Percentiles rank a stretch among this genome's conserved stretches.
These are phyloP conservation scores for Colletotrichum tofieldiae DNA, from an alignment of 2,329 filamentous ascomycete genomes.

Conservation along the genomic window DNA sequence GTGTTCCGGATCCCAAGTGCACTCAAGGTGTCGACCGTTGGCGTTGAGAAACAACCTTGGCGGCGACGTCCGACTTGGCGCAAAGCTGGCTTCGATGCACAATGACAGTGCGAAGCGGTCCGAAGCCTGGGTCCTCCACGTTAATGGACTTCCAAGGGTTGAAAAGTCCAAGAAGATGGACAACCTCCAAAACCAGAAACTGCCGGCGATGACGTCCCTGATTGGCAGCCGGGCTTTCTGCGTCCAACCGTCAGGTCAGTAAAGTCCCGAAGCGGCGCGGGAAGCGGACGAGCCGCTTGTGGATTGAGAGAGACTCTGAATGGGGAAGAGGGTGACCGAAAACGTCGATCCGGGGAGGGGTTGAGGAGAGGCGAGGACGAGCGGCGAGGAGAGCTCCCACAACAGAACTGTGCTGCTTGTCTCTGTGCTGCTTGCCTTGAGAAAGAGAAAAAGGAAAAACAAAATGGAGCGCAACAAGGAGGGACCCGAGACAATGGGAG, in stretches of 20 bases:
- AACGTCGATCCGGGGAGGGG: conserved; percentile 31
- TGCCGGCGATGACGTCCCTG: conserved; percentile 34
- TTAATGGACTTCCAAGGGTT: neutral
- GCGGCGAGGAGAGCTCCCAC: neutral
- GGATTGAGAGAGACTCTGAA: conserved; percentile 22
- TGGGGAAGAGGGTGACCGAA: conserved; percentile 35
- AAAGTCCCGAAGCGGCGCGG: conserved; percentile 35
- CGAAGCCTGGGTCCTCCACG: conserved; percentile 15
- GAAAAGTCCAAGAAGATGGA: conserved; percentile 7
- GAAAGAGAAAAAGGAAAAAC: conserved; percentile 2
- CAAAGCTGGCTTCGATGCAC: neutral
- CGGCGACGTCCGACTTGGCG: neutral
- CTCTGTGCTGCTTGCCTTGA: too few relatives aligned
- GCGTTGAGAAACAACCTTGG: conserved; percentile 2
- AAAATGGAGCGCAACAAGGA: conserved; percentile 29
- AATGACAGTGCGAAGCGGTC: conserved; percentile 4
- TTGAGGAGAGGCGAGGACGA: conserved; percentile 25
- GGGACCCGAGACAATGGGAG: conserved; percentile 36
- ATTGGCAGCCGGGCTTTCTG: conserved; percentile 33
- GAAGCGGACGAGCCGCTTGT: conserved; percentile 39
- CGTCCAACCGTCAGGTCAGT: conserved; percentile 33
- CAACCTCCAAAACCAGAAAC: conserved; percentile 15
- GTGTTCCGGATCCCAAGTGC: neutral
- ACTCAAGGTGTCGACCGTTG: neutral
- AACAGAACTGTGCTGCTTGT: neutral